phyloP scores from a whole-genome alignment of 2,329 filamentous ascomycete genomes.

The Trichoderma koningii region DNA sequence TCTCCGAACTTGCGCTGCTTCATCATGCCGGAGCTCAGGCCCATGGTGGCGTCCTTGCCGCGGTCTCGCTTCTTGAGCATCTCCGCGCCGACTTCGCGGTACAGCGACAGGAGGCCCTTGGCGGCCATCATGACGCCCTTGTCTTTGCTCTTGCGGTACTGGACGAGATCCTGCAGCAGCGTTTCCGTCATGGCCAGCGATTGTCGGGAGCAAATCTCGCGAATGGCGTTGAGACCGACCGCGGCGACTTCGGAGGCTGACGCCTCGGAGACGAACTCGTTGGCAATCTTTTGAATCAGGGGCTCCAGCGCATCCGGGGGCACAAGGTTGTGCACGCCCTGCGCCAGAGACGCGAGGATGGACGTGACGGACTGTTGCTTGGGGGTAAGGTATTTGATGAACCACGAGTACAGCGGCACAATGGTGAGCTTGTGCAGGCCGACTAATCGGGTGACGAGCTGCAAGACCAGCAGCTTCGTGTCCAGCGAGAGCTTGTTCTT shows the following conservation, averaged over 20 bases:
- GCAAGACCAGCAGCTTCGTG: constrained; percentile 84
- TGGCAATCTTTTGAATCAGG: constrained; percentile 90
- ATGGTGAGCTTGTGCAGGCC: constrained; percentile 91
- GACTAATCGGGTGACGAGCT: constrained; percentile 86
- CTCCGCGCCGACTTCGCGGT: constrained; percentile 86
- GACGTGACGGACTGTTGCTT: constrained; percentile 88
- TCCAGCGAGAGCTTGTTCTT: constrained; percentile 85
- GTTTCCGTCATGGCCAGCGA: constrained; percentile 96
- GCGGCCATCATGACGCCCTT: constrained; percentile 99
- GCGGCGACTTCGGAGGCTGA: constrained; percentile 87
- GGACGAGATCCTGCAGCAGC: constrained; percentile 90
- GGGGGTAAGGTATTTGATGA: constrained; percentile 87
- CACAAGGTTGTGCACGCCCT: constrained; percentile 87
- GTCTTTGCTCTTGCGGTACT: constrained; percentile 96
- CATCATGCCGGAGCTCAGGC: constrained; percentile 72
- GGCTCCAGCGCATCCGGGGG: constrained; percentile 92
- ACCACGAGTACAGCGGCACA: constrained; percentile 91
- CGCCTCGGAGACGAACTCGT: constrained; percentile 96
- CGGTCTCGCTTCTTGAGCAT: constrained; percentile 87
- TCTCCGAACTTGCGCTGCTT: constrained; percentile 82
- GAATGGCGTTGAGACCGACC: constrained; percentile 90
- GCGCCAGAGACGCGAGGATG: constrained; percentile 88
- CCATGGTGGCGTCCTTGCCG: constrained; percentile 87
- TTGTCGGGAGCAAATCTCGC: constrained; percentile 89
- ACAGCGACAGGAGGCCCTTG: constrained; percentile 85